Conservation (phyloP, 768 basidiomycete species). For the Dictyophora rubrovolvata region DNA sequence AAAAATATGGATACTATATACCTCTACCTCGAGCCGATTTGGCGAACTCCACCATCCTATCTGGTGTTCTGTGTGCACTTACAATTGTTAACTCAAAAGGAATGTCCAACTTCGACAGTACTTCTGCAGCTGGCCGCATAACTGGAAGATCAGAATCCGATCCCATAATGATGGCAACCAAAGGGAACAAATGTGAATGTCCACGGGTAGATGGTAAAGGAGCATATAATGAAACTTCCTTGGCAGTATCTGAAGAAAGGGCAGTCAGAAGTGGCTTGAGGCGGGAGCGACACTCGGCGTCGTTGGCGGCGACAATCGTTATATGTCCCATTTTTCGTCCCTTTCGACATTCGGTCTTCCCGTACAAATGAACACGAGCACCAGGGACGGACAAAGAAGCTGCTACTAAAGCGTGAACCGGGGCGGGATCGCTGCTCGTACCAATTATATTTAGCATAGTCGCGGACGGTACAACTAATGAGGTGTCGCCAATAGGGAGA, state of each 20-base stretch:
- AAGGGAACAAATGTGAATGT: slow-evolving; percentile 55
- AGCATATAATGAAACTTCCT: slow-evolving; percentile 45
- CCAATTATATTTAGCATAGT: slow-evolving; percentile 96
- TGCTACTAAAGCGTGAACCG: slow-evolving; percentile 46
- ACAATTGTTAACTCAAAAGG: slow-evolving; percentile 95
- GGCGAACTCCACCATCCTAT: slow-evolving; percentile 75
- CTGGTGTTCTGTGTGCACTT: slow-evolving; percentile 92
- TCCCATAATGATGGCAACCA: slow-evolving; percentile 96
- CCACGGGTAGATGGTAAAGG: slow-evolving; percentile 34
- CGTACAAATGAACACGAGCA: slow-evolving; percentile 81
- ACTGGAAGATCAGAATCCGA: slow-evolving; percentile 95
- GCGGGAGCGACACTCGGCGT: slow-evolving; percentile 57
- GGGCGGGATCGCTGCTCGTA: slow-evolving; percentile 51
- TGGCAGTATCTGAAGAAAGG: slow-evolving; percentile 26
- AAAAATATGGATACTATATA: slow-evolving; percentile 23
- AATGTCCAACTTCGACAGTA: slow-evolving; percentile 71
- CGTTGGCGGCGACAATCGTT: slow-evolving; percentile 75
- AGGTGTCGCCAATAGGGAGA: slow-evolving; percentile 81
- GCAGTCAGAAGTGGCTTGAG: slow-evolving; percentile 67
- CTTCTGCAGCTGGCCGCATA: slow-evolving; percentile 80
- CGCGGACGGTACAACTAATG: slow-evolving; percentile 74
- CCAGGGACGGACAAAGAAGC: slow-evolving; percentile 63
- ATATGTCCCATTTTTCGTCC: slow-evolving; percentile 98
- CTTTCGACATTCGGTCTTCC: slow-evolving; percentile 81
- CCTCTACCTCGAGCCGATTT: slow-evolving; percentile 59